Base-by-base conservation (phyloP, 1,284 basidiomycete species). In the Rhodotorula mucilaginosa region DNA sequence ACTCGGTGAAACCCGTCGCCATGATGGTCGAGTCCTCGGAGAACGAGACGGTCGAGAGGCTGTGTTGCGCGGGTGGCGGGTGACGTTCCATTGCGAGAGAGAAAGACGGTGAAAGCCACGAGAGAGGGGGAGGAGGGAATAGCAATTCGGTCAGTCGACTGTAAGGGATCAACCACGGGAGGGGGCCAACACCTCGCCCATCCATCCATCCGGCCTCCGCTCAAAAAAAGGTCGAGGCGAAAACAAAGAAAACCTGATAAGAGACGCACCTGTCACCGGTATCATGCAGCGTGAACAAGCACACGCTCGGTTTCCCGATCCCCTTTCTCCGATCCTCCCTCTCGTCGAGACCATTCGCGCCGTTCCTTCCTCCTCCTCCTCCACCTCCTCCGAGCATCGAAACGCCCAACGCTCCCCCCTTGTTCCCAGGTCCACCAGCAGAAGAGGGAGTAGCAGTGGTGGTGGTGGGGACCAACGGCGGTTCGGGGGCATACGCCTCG, bases 1-100 rank as follows among this genome's bases (percentile, higher is more conserved):
- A 97, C 82, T 99, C 96, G 51, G 93, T 87, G 79, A 97, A 98
- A 1, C 97, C 97, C 44, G 91, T 92, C 1, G 96, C 97, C 87
- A 99, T 89, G n/a, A 99, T 82, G 10, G 93, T 91, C 1, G 90
- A 90, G 81, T 99, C 97, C 62, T 87, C 86, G 23, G 96, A 98
- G 79, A 99, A 97, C 21, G 89, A 88, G 68, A 88, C 89, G 76
- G 91, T 93, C 4, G 94, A 92, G 21, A 90, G 86, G 34, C 93
- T 96, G 78, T 44, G 39, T 44, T 44, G 39, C 39, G 39, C 39
- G 39, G 10, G 39, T 44, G 39, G 39, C 39, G n/a, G 56, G 49
- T 2, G 34, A 34, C 34, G 34, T 34, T 34, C 34, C 34, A 34
- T 34, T 7, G 34, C 34, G 34, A 34, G 34, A 34, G 34, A 34